A percentile compares a stretch with the other conserved stretches of the same genome.
These are phyloP conservation scores for Friedmanniomyces simplex DNA, from an alignment of 495 filamentous ascomycete genomes.

Conservation along the genomic window DNA sequence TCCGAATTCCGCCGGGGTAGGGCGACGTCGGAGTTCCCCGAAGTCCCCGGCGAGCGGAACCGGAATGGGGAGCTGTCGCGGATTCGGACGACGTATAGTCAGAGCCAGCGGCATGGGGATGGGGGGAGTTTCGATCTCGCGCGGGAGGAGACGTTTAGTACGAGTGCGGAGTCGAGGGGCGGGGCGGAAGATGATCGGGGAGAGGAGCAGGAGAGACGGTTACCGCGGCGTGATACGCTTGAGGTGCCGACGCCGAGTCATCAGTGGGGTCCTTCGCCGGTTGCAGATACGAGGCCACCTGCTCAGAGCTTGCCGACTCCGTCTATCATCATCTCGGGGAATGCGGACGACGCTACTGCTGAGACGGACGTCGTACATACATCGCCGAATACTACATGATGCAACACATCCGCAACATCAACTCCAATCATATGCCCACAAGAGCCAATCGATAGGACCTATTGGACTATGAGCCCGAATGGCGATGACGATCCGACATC, in stretches of 20 bases:
- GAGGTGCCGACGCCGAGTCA: neutral
- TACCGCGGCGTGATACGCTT: conserved; percentile 1
- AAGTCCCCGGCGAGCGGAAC: conserved; percentile 40
- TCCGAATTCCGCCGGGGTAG: conserved; percentile 36
- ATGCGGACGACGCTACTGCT: neutral
- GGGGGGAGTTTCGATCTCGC: conserved; percentile 21
- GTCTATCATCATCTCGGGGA: neutral
- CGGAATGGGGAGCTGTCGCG: conserved; percentile 34
- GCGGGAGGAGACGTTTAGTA: conserved; percentile 22
- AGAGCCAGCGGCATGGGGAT: conserved; percentile 18
- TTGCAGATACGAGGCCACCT: neutral
- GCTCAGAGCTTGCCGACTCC: neutral
- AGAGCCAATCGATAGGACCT: too few relatives aligned
- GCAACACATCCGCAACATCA: neutral
- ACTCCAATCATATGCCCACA: too few relatives aligned
- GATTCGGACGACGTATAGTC: conserved; percentile 35
- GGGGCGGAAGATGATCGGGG: neutral
- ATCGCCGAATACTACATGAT: neutral
- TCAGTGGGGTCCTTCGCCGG: neutral
- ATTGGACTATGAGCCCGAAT: too few relatives aligned
- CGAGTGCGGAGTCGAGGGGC: neutral
- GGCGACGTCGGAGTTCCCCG: conserved; percentile 37
- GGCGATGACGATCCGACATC: too few relatives aligned
- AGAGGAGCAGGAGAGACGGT: neutral
- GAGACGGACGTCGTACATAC: neutral